A percentile compares a stretch with the other conserved stretches of the same genome.
phyloP scores from a whole-genome alignment of 176 grass and related monocot species.

The Zoysia japonica region DNA sequence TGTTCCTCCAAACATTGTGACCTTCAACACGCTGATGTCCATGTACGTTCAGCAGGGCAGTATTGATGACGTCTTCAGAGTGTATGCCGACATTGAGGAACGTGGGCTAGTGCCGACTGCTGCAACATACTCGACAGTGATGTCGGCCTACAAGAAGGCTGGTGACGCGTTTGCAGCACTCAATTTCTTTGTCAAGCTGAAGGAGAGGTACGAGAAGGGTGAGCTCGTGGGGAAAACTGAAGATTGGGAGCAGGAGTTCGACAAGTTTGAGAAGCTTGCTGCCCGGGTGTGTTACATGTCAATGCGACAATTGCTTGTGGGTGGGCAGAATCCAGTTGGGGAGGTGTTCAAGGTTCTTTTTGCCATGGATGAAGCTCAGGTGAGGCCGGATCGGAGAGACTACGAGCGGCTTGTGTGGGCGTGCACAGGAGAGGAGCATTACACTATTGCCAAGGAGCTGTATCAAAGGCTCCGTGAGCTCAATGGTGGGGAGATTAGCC shows the following conservation, averaged over 20 bases:
- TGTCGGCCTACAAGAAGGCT: constrained; percentile 75
- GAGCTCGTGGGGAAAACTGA: constrained; percentile 46
- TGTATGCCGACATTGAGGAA: constrained; percentile 50
- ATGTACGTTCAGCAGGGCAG: constrained; percentile 63
- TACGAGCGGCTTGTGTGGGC: constrained; percentile 79
- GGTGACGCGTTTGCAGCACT: constrained; percentile 57
- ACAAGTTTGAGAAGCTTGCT: constrained; percentile 61
- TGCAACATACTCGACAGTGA: constrained; percentile 61
- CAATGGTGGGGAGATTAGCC: constrained; percentile 46
- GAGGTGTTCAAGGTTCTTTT: constrained; percentile 64
- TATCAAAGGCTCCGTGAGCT: constrained; percentile 67
- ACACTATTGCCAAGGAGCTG: constrained; percentile 71
- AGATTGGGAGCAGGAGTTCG: constrained; percentile 67
- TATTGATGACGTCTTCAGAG: constrained; percentile 50
- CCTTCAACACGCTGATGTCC: constrained; percentile 79
- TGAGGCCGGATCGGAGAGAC: constrained; percentile 38
- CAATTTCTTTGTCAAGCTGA: constrained; percentile 58
- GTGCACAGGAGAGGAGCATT: constrained; percentile 68
- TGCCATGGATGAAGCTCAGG: constrained; percentile 56
- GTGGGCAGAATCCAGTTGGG: constrained; percentile 44
- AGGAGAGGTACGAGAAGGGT: constrained; percentile 52
- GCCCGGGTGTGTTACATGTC: constrained; percentile 48
- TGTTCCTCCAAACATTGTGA: constrained; percentile 60
- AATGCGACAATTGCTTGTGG: constrained; percentile 59
- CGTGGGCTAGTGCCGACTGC: constrained; percentile 58